Evolutionary conservation across 1,139 yeast genomes (phyloP), one percentile per base, ranked within the genome.

Genomic region (Kurtzmaniella quercitrusa): DNA sequence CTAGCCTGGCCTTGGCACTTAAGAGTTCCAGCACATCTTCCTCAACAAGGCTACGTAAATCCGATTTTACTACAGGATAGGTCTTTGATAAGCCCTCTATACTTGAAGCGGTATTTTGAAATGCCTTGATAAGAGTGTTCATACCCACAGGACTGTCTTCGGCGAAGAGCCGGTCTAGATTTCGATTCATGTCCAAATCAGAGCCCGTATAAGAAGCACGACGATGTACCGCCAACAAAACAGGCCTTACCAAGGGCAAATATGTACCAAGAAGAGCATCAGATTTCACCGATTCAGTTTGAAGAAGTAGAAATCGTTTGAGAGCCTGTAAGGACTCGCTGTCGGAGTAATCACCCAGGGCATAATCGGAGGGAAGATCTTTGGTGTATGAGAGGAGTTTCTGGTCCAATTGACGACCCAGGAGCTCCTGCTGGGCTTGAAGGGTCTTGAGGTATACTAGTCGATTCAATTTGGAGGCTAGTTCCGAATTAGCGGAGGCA

Each of bases 361-460:
- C 31, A 27, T 27, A 27, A 10, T 5, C 31, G 3, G 14, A n/a
- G 14, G 31, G 31, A 10, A 27, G 31, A 12, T 12, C 10, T 10
- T n/a, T n/a, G 14, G 14, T 11, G 12, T 27, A 4, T 3, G 31
- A 27, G 12, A 11, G 31, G 14, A 27, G 31, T 27, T 27, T 4
- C n/a, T 11, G 31, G 31, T 27, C 31, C 31, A 27, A 27, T 27
- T 27, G 31, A 10, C 14, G 7, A 4, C 31, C 31, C 31, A 27
- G 14, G 4, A 27, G 14, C n/a, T 5, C 31, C 31, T 27, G 31
- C 14, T 27, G 12, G 12, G 12, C 18, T 6, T 31, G 36, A 17
- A 31, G 36, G 10, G 9, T 43, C 25, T 64, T 61, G 41, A 63
- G 48, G 46, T 65, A 68, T 9, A 68, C 55, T n/a, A 72, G 50